Base-by-base conservation (phyloP, 2,329 filamentous ascomycete genomes). In the Endothia cerciana region DNA sequence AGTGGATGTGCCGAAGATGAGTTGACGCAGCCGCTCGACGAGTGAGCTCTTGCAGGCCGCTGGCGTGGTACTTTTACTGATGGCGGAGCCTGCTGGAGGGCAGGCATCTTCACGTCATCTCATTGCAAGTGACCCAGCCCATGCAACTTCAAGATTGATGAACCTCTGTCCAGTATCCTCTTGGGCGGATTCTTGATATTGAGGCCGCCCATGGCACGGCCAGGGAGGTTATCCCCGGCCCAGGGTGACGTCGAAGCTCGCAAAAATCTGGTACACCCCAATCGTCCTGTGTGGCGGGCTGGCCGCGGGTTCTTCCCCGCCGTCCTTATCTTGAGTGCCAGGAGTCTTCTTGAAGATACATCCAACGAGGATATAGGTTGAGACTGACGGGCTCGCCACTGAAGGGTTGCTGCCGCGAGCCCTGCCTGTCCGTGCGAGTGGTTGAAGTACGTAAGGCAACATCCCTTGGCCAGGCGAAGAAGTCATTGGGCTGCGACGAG, bases 71-170 rank as follows among this genome's bases (percentile, higher is more conserved):
- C 47, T 51, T 51, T 51, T 62, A 62, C 40, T 40, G 49, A 33
- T 2, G 36, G 36, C 47, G 47, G 33, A 40, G 28, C 33, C 43
- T 47, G 22, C 17, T 36, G 55, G 45, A 19, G 22, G 57, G 45
- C 57, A 59, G 40, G 57, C 38, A 51, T 15, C 40, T 59, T 59
- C 57, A 59, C 22, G 57, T 59, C 57, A 59, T 59, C 38, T 43
- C 57, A 19, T n/a, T 22, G 38, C 13, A 30, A 33, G 40, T 25
- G 25, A 19, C 11, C 25, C 15, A 28, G n/a, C 15, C 57, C 8
- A 25, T 30, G n/a, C 33, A 25, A 19, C 33, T 25, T 36, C n/a
- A n/a, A 22, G 36, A 36, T 5, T 41, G 19, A 17, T 41, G n/a
- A 30, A 51, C 22, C 7, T n/a, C 36, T 33, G 15, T 33, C 10